Evolutionary conservation across 192 early-diverging fungal genomes (phyloP).

Genomic region (Backusella mclennaniae): DNA sequence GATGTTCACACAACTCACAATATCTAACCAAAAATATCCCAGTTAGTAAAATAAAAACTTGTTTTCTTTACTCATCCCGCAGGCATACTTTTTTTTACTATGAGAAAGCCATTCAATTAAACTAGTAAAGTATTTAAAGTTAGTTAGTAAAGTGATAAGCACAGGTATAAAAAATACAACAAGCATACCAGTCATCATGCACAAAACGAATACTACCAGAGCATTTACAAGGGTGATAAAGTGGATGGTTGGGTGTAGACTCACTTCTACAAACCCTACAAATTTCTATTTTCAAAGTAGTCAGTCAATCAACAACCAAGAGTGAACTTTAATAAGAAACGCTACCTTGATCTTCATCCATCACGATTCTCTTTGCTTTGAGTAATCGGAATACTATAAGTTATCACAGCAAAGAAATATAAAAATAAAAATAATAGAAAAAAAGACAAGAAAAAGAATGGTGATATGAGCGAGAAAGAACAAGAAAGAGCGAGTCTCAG

Average conservation of each 20-base stretch:
- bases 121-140: conserved; percentile 27
- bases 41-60: not conserved
- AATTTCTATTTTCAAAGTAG: conserved; percentile 45
- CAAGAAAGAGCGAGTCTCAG: not conserved
- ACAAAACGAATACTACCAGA: conserved; percentile 93
- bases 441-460: not conserved
- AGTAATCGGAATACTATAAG: not conserved
- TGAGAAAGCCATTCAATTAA: conserved; percentile 83
- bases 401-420: not conserved
- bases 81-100: conserved; percentile 68
- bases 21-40: conserved; percentile 39
- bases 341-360: conserved; percentile 25
- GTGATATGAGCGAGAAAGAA: not conserved
- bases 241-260: conserved; percentile 74
- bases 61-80: not conserved
- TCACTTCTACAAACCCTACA: conserved; percentile 84
- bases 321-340: not conserved
- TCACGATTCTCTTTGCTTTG: not conserved
- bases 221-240: conserved; percentile 95
- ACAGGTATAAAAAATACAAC: not conserved
- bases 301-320: not conserved
- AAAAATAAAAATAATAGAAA: not conserved
- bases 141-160: not conserved
- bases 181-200: conserved; percentile 82
- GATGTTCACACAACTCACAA: conserved; percentile 91